Evolutionary conservation across 495 filamentous ascomycete species (phyloP), one percentile per base, ranked within the genome.

Genomic region (Jackrogersella multiformis): DNA sequence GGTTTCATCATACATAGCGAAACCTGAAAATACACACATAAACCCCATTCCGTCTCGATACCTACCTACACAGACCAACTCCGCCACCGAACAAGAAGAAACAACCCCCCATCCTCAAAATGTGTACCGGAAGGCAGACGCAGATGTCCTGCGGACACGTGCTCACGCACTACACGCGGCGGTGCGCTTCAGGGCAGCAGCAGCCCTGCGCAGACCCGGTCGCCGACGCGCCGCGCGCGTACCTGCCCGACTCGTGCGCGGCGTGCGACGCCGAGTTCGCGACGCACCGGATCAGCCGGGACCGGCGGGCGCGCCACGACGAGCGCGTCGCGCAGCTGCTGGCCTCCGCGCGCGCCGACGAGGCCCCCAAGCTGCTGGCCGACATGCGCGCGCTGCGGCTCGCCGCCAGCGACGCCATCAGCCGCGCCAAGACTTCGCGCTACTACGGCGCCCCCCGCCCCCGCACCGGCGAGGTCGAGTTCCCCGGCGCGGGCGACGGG

Each of bases 231-330:
- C 63, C 57, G 9, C 35, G 39, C 2, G 12, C 59, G 5, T 52
- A 66, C 38, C n/a, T 76, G 5, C 13, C 38, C 0, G 73, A 77
- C 49, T 67, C 66, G 9, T 77, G 74, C 51, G 73, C 71, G 0
- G 5, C 30, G 4, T 76, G 72, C 63, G 69, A 74, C 39, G 68
- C 74, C 0, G 38, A 57, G 3, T 64, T 59, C 53, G 26, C 23
- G 2, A 54, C 53, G 8, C n/a, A 24, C n/a, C 20, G 48, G n/a
- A 54, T 72, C 32, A 59, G 62, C 7, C 41, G 61, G 1, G 23
- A 48, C 6, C 56, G 70, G 9, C 48, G 32, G 7, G 32, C 24
- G 6, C 23, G 53, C 2, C 54, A 55, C 16, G 28, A 12, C 1
- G 38, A 54, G 38, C 35, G 70, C 8, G 36, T 67, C 18, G 13